Percentiles rank a stretch among this genome's conserved stretches.
phyloP scores from a whole-genome alignment of 306 rosid genomes.

The Castanea sativa region DNA sequence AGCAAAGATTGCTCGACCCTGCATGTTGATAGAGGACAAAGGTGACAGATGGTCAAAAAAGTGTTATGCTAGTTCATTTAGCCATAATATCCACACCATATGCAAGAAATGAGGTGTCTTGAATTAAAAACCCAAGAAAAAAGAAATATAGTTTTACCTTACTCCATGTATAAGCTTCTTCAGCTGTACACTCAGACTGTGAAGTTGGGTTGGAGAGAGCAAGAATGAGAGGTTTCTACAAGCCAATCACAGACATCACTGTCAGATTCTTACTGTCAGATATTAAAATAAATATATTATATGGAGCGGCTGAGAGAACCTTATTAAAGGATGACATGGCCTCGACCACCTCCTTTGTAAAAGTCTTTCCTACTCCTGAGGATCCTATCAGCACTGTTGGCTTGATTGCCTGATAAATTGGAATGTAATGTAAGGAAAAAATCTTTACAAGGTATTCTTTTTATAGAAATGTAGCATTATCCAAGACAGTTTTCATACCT shows the following conservation, averaged over 20 bases:
- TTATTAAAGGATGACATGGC: constrained; percentile 82
- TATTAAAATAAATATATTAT: background rate
- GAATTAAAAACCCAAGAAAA: background rate
- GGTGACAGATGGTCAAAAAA: background rate
- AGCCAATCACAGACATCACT: constrained; percentile 24
- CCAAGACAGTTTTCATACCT: constrained; percentile 42
- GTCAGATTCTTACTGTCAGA: constrained; percentile 13
- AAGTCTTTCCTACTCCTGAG: constrained; percentile 89
- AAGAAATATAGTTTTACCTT: constrained; percentile 43
- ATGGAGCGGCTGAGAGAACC: constrained; percentile 43
- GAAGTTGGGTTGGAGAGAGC: constrained; percentile 98
- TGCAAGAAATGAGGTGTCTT: constrained; percentile 2
- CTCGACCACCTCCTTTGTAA: constrained; percentile 92
- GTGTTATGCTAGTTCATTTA: background rate
- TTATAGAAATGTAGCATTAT: background rate
- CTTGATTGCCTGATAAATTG: constrained; percentile 67
- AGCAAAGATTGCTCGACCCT: constrained; percentile 89
- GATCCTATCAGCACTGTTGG: constrained; percentile 93
- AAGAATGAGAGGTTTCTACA: constrained; percentile 94
- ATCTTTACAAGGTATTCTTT: background rate
- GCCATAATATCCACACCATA: background rate
- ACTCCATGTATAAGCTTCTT: constrained; percentile 97
- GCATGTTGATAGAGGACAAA: constrained; percentile 19
- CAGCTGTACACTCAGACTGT: constrained; percentile 97
- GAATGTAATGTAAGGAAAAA: constrained; percentile 14